A percentile compares a stretch with the other conserved stretches of the same genome.
Evolutionary conservation across 2,329 filamentous ascomycete species (phyloP).

Genomic region (Pseudocercospora crystallina): DNA sequence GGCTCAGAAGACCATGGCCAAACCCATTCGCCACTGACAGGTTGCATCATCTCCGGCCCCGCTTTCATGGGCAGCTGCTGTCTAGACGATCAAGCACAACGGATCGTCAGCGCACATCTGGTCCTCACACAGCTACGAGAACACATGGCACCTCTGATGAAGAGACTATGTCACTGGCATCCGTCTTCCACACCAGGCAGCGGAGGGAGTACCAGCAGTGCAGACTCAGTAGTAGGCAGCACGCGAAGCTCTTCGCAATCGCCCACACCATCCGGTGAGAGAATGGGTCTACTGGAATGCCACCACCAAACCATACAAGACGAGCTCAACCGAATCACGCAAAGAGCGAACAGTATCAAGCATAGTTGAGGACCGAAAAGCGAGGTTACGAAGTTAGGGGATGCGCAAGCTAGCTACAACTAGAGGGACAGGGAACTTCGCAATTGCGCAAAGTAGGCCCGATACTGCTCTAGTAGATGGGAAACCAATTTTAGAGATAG

Average conservation of each 20-base stretch:
- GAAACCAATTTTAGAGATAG: too few species aligned
- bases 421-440: too few species aligned
- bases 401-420: too few species aligned
- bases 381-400: too few species aligned
- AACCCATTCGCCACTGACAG: not conserved
- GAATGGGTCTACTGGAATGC: not conserved
- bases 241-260: not conserved
- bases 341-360: slow-evolving; percentile 2
- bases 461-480: too few species aligned
- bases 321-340: not conserved
- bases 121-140: slow-evolving; percentile 1
- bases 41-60: not conserved
- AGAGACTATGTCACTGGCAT: not conserved
- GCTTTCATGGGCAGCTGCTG: slow-evolving; percentile 1
- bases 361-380: not conserved
- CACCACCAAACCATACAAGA: slow-evolving; percentile 1
- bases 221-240: not conserved
- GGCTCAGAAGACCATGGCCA: not conserved
- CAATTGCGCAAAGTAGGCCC: too few species aligned
- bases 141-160: slow-evolving; percentile 1
- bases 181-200: not conserved
- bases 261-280: not conserved
- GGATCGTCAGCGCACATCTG: slow-evolving; percentile 2
- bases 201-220: not conserved
- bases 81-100: not conserved